Evolutionary conservation across 108 stramenopile genomes (phyloP).

Genomic region (Poteriospumella lacustris): DNA sequence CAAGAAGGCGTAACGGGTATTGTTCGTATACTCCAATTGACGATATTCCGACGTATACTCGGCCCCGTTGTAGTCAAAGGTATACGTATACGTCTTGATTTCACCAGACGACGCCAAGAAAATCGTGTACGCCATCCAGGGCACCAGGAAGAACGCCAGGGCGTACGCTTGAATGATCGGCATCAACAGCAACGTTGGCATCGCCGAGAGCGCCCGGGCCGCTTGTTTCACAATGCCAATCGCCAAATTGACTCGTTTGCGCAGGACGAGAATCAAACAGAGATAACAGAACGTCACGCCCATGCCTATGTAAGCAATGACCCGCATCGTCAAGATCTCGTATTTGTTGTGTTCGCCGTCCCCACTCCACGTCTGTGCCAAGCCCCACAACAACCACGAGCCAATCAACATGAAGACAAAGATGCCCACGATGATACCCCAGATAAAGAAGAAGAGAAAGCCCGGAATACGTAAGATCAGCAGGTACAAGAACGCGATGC

Average conservation of each 20-base stretch:
- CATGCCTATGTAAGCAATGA: not conserved
- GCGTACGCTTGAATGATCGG: constrained; percentile 32
- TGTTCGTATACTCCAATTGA: constrained; percentile 41
- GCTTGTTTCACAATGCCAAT: constrained; percentile 25
- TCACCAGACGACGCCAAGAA: constrained; percentile 72
- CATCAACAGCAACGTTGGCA: constrained; percentile 9
- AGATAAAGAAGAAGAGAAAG: constrained; percentile 67
- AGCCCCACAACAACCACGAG: not conserved
- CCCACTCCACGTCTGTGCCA: not conserved
- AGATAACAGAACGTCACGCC: not conserved
- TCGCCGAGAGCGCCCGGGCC: not conserved
- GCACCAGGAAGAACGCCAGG: constrained; percentile 52
- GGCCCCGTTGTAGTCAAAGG: not conserved
- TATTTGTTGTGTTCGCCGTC: not conserved
- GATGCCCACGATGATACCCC: constrained; percentile 66
- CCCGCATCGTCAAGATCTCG: not conserved
- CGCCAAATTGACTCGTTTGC: constrained; percentile 34
- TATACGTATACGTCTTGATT: constrained; percentile 31
- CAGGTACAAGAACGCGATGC: constrained; percentile 66
- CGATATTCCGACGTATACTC: constrained; percentile 28
- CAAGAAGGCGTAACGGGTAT: constrained; percentile 45
- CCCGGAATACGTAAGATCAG: constrained; percentile 69
- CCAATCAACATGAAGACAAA: constrained; percentile 58
- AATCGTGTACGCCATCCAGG: constrained; percentile 59
- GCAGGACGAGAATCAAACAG: constrained; percentile 31